Percentiles rank a stretch among this genome's conserved stretches.
phyloP scores from a whole-genome alignment of 768 basidiomycete species.

The Ramaria sp. region DNA sequence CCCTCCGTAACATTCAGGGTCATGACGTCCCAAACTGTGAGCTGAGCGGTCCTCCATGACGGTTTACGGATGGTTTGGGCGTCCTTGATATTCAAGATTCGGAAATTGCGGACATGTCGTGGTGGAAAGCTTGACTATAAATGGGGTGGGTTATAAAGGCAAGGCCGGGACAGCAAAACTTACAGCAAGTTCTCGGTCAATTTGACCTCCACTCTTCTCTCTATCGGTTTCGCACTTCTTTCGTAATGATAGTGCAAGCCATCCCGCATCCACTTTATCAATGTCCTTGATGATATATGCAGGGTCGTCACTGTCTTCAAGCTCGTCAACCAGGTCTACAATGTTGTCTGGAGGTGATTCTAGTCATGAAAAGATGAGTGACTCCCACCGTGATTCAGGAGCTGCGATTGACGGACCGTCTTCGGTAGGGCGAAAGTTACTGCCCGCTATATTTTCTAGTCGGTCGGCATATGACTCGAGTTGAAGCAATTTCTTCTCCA shows the following conservation, averaged over 20 bases:
- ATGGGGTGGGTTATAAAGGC: neutral
- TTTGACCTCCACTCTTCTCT: conserved; percentile 42
- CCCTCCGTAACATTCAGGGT: conserved; percentile 41
- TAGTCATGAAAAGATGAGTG: conserved; percentile 14
- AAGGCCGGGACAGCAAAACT: conserved; percentile 13
- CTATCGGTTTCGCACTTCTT: conserved; percentile 38
- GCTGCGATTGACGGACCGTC: conserved; percentile 13
- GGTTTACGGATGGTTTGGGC: conserved; percentile 41
- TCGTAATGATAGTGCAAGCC: conserved; percentile 45
- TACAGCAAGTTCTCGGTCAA: conserved; percentile 69
- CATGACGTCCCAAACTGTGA: conserved; percentile 78
- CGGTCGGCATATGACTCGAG: conserved; percentile 57
- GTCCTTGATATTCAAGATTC: conserved; percentile 61
- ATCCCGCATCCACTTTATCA: conserved; percentile 43
- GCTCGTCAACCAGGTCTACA: conserved; percentile 46
- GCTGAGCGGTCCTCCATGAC: conserved; percentile 51
- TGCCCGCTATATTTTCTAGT: conserved; percentile 46
- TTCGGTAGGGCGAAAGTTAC: conserved; percentile 26
- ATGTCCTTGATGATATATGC: conserved; percentile 29
- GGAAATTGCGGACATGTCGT: conserved; percentile 65
- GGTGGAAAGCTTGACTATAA: conserved; percentile 52
- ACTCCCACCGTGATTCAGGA: neutral
- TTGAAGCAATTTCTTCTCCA: conserved; percentile 42
- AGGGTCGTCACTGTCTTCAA: conserved; percentile 48
- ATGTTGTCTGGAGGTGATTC: conserved; percentile 21